Percentiles rank a stretch among this genome's conserved stretches.
These are phyloP conservation scores for Diaporthe amygdali DNA, from an alignment of 2,329 filamentous ascomycete species.

Conservation along the genomic window DNA sequence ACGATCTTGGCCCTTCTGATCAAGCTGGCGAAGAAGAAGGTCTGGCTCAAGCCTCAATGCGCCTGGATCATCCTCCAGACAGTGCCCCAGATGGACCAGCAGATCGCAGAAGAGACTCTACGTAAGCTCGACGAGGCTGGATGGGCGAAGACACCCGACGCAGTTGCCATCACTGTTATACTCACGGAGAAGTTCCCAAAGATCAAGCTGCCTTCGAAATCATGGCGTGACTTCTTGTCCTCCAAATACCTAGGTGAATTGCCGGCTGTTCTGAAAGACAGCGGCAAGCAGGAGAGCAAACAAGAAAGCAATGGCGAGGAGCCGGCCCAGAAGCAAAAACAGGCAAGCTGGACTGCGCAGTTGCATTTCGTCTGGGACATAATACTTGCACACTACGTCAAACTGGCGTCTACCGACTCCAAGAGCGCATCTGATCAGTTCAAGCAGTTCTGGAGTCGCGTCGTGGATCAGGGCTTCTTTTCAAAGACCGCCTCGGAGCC, in stretches of 20 bases:
- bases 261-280: slow-evolving; percentile 81
- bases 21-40: slow-evolving; percentile 78
- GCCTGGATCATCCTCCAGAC: slow-evolving; percentile 81
- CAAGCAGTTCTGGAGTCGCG: slow-evolving; percentile 81
- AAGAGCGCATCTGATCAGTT: slow-evolving; percentile 57
- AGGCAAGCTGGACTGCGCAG: slow-evolving; percentile 79
- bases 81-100: slow-evolving; percentile 64
- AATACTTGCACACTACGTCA: slow-evolving; percentile 64
- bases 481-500: slow-evolving; percentile 81
- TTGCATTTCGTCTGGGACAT: slow-evolving; percentile 89
- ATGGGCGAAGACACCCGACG: slow-evolving; percentile 82
- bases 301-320: slow-evolving; percentile 50
- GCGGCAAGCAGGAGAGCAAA: slow-evolving; percentile 58
- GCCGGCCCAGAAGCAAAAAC: slow-evolving; percentile 53
- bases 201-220: slow-evolving; percentile 68
- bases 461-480: slow-evolving; percentile 88
- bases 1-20: slow-evolving; percentile 75
- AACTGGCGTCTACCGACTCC: slow-evolving; percentile 36
- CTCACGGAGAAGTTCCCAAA: slow-evolving; percentile 68
- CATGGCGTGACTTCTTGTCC: slow-evolving; percentile 81
- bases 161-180: slow-evolving; percentile 85
- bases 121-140: slow-evolving; percentile 66
- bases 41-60: slow-evolving; percentile 89
- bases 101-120: slow-evolving; percentile 66
- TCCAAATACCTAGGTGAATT: slow-evolving; percentile 71